A percentile compares a stretch with the other conserved stretches of the same genome.
Conservation (phyloP, 2,329 filamentous ascomycete genomes). For the Pseudogymnoascus sp. region DNA sequence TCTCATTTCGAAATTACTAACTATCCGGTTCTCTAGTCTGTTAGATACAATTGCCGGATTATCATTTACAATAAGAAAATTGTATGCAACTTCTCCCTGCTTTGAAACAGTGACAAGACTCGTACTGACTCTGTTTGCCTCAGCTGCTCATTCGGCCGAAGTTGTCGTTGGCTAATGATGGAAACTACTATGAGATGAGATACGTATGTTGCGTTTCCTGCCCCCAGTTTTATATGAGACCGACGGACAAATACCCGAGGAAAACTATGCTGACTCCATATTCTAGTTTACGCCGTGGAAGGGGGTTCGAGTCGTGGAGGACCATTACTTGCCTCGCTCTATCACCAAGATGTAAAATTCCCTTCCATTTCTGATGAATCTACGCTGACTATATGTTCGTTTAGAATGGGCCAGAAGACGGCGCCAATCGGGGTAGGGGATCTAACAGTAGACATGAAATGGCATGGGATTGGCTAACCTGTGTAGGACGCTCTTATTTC, state of each 20-base stretch:
- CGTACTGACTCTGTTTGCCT: neutral
- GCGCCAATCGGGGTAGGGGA: conserved; percentile 43
- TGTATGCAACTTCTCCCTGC: conserved; percentile 30
- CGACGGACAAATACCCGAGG: neutral
- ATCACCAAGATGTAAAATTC: conserved; percentile 47
- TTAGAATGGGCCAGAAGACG: conserved; percentile 39
- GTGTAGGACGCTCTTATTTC: conserved; percentile 32
- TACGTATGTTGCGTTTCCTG: neutral
- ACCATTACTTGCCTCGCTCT: conserved; percentile 57
- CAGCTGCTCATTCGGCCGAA: conserved; percentile 61
- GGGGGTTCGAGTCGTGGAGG: conserved; percentile 51
- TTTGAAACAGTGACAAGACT: neutral
- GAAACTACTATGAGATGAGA: conserved; percentile 53
- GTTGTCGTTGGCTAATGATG: conserved; percentile 64
- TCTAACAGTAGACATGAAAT: neutral
- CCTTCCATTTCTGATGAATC: neutral
- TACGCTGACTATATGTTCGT: neutral
- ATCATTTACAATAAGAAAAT: conserved; percentile 61
- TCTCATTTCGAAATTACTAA: neutral
- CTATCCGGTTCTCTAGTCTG: neutral
- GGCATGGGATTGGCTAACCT: neutral
- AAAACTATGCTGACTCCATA: conserved; percentile 15
- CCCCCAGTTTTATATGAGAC: neutral
- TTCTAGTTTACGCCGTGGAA: conserved; percentile 59
- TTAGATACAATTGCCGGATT: conserved; percentile 59